phyloP scores from a whole-genome alignment of 805 yeast species.

The Saturnispora kantuleensis region DNA sequence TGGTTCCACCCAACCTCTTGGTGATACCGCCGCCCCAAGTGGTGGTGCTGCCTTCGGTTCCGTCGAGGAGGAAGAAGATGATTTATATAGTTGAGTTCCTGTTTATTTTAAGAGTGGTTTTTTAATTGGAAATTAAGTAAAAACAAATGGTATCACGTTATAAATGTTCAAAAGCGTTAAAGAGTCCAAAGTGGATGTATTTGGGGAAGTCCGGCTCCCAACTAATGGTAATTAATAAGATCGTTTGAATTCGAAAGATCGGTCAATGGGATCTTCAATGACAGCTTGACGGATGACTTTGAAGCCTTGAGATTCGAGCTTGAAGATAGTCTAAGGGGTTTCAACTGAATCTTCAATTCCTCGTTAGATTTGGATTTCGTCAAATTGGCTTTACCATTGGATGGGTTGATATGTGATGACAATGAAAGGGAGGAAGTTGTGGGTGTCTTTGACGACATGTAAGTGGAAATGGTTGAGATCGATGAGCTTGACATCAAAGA shows the following conservation, averaged over 20 bases:
- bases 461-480: conserved; percentile 13
- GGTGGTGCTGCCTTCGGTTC: conserved; percentile 39
- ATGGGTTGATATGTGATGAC: background rate
- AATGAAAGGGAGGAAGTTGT: conserved; percentile 25
- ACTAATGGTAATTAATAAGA: conserved; percentile 1
- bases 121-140: background rate
- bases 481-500: conserved; percentile 12
- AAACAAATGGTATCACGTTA: background rate
- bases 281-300: conserved; percentile 4
- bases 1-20: conserved; percentile 22
- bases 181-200: background rate
- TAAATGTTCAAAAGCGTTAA: background rate
- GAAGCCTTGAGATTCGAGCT: conserved; percentile 3
- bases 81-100: conserved; percentile 28
- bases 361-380: background rate
- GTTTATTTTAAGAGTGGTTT: conserved; percentile 1
- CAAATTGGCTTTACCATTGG: background rate
- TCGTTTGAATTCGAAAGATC: conserved; percentile 5
- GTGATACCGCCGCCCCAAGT: conserved; percentile 25
- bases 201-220: background rate
- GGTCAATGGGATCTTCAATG: conserved; percentile 2
- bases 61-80: conserved; percentile 41
- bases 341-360: conserved; percentile 7
- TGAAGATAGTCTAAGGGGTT: conserved; percentile 12
- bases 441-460: conserved; percentile 25